A percentile compares a stretch with the other conserved stretches of the same genome.
Conservation (phyloP, 2,329 filamentous ascomycete species). For the Phyllosticta capitalensis region DNA sequence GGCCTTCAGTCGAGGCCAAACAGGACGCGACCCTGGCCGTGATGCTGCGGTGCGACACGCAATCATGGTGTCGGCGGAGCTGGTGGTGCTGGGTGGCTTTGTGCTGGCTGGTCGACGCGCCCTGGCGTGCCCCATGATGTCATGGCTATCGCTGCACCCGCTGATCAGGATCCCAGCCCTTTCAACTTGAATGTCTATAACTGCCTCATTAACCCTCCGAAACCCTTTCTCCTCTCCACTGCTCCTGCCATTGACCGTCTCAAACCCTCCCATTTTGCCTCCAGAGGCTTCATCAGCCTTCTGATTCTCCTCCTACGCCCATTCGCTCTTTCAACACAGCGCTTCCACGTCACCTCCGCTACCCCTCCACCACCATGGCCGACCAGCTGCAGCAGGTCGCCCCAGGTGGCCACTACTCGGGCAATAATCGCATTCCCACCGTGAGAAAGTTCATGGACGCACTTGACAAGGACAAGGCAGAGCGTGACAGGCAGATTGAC, state of each 20-base stretch:
- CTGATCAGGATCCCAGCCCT: conserved; percentile 1
- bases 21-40: background rate
- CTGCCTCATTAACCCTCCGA: background rate
- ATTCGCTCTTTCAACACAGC: background rate
- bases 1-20: background rate
- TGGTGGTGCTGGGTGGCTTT: background rate
- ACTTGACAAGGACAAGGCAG: conserved; percentile 69
- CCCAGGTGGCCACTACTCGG: conserved; percentile 67
- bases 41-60: background rate
- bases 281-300: background rate
- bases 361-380: conserved; percentile 4
- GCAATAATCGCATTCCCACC: conserved; percentile 74
- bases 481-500: conserved; percentile 65
- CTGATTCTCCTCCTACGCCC: background rate
- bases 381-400: conserved; percentile 35
- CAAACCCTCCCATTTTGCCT: background rate
- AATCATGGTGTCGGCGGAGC: background rate
- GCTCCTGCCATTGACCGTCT: background rate
- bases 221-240: background rate
- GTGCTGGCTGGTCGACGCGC: background rate
- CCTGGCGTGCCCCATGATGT: conserved; percentile 9
- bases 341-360: background rate
- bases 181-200: background rate
- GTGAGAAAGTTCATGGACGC: conserved; percentile 73
- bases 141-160: background rate